Evolutionary conservation across 2,329 filamentous ascomycete genomes (phyloP).

Genomic region (Epichloe gansuensis): DNA sequence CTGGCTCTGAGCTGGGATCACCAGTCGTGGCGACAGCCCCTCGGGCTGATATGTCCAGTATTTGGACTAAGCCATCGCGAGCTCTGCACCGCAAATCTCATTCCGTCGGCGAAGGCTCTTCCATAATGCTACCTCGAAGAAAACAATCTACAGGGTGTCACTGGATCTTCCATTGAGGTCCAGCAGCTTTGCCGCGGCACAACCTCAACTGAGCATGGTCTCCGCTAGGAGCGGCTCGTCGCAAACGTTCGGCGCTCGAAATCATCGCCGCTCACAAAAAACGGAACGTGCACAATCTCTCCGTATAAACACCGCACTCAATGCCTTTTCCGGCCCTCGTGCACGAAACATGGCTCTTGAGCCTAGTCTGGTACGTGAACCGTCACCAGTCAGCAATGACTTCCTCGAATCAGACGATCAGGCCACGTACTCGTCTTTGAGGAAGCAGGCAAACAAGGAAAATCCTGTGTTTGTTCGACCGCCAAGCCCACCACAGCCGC

Average conservation of each 20-base stretch:
- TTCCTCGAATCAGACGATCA: constrained; percentile 4
- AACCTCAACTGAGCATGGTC: background rate
- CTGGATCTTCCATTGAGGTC: constrained; percentile 10
- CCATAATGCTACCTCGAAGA: constrained; percentile 1
- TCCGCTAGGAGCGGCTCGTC: background rate
- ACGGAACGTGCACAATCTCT: background rate
- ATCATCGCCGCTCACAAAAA: background rate
- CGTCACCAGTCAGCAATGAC: constrained; percentile 6
- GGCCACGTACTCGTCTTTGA: constrained; percentile 4
- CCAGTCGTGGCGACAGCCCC: background rate
- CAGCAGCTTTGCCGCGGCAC: background rate
- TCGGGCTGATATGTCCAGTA: background rate
- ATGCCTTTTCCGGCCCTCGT: background rate
- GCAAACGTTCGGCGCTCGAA: background rate
- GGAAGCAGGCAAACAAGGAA: constrained; percentile 7
- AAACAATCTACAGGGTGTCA: constrained; percentile 9
- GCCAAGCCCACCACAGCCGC: constrained; percentile 22
- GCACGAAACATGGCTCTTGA: background rate
- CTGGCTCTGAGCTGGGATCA: constrained; percentile 9
- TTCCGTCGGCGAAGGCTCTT: constrained; percentile 11
- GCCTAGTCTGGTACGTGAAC: background rate
- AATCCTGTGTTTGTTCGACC: constrained; percentile 18
- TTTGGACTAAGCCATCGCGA: constrained; percentile 1
- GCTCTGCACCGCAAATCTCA: constrained; percentile 13
- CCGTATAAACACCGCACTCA: background rate